Conservation (phyloP, 352 stramenopile genomes). For the Phytopythium sindhum region DNA sequence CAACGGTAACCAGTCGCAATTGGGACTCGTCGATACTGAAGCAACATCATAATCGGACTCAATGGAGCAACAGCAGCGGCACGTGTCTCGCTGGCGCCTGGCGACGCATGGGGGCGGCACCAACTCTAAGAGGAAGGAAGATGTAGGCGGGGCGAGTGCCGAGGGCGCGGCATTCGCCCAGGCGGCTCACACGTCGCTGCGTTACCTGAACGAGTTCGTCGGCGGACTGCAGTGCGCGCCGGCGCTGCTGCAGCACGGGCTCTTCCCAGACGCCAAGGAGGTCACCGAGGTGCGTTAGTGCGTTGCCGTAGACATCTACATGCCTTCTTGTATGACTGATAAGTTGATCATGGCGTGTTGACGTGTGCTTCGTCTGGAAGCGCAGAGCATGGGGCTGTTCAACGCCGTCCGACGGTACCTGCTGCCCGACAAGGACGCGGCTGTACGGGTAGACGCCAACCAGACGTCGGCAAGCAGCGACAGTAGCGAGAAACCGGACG, state of each 20-base stretch:
- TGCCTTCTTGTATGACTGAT: background rate
- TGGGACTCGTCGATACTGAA: background rate
- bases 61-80: constrained; percentile 12
- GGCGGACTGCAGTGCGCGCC: constrained; percentile 72
- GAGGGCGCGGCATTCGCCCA: background rate
- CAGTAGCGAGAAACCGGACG: constrained; percentile 34
- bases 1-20: background rate
- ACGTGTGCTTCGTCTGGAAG: background rate
- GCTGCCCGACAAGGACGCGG: constrained; percentile 23
- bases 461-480: background rate
- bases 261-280: constrained; percentile 84
- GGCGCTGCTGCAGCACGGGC: constrained; percentile 57
- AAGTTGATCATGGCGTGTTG: background rate
- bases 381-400: constrained; percentile 82
- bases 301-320: too few relatives aligned
- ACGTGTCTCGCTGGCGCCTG: constrained; percentile 35
- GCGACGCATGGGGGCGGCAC: background rate
- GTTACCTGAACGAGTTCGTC: constrained; percentile 85
- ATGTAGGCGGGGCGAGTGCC: background rate
- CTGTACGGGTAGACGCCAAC: constrained; percentile 1
- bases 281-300: constrained; percentile 57
- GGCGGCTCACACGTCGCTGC: constrained; percentile 41
- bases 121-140: background rate
- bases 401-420: constrained; percentile 74
- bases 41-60: background rate